Evolutionary conservation across 345 rosid genomes (phyloP).

Genomic region (Sisymbrium irio): DNA sequence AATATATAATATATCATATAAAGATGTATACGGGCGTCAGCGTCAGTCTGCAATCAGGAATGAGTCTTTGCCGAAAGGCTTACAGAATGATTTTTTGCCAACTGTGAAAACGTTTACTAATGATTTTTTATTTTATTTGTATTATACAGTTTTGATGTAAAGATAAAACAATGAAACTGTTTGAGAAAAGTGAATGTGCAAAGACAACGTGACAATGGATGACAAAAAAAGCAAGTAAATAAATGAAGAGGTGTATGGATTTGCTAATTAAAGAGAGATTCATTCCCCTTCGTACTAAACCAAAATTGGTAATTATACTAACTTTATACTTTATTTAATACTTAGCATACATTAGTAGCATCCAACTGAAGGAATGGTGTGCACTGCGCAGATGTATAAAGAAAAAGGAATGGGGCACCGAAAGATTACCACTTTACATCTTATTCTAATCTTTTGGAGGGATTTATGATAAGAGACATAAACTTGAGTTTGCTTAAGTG

Average conservation of each 20-base stretch:
- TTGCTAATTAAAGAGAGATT: constrained; percentile 17
- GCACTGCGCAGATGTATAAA: background rate
- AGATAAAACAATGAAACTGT: background rate
- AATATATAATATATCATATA: background rate
- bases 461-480: background rate
- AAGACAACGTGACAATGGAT: constrained; percentile 5
- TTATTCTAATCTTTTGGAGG: background rate
- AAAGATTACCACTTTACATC: constrained; percentile 11
- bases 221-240: constrained; percentile 1
- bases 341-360: background rate
- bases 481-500: background rate
- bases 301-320: background rate
- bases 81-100: constrained; percentile 32
- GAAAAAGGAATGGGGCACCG: background rate
- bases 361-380: background rate
- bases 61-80: constrained; percentile 28
- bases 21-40: constrained; percentile 11
- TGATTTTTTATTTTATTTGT: background rate
- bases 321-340: constrained; percentile 1
- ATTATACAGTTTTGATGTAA: background rate
- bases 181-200: constrained; percentile 31
- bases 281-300: constrained; percentile 33
- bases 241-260: constrained; percentile 22
- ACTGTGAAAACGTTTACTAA: constrained; percentile 19
- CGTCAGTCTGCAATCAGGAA: constrained; percentile 29